Evolutionary conservation across 345 rosid genomes (phyloP), one percentile per base, ranked within the genome.

Genomic region (Trapa bicornis): DNA sequence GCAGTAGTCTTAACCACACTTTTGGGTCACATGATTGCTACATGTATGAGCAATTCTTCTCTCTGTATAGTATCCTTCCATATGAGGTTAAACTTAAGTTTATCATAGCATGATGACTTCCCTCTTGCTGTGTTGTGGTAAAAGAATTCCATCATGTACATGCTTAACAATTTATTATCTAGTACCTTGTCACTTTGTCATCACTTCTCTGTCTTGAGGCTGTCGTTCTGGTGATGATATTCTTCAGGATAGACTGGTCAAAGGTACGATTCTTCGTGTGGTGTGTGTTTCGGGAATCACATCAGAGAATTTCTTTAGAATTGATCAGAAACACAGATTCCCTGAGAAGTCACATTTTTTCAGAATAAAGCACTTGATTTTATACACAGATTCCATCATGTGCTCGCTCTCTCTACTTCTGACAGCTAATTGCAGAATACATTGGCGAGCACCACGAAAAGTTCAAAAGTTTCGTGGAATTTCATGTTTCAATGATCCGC

Each of bases 61-160:
- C 71, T 83, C n/a, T 79, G 77, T 61, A 61, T 74, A 4, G 91
- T 80, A 86, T 86, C 80, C 91, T 83, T 76, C 57, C 38, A 22
- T 22, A 22, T 22, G 29, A 22, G 29, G 29, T 22, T 22, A 22
- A 22, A 22, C 29, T 22, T 22, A 22, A 22, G 29, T 22, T 22
- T 22, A 22, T 22, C 29, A 22, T 22, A 0, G 29, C 29, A 22
- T 22, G 29, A 22, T 22, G 29, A 22, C 29, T 22, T 22, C 29
- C 29, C 29, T 22, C 29, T 22, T 22, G 29, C 29, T 22, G 29
- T 22, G 29, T 22, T 22, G 22, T 7, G 60, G 60, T 22, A n/a
- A 54, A 54, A 39, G 38, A 36, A 36, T 65, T 62, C 64, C 29
- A 29, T 66, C 36, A 52, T 15, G 67, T 50, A 37, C 42, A 54